Evolutionary conservation across 2,329 filamentous ascomycete genomes (phyloP).

Genomic region (Trichoderma asperellum): DNA sequence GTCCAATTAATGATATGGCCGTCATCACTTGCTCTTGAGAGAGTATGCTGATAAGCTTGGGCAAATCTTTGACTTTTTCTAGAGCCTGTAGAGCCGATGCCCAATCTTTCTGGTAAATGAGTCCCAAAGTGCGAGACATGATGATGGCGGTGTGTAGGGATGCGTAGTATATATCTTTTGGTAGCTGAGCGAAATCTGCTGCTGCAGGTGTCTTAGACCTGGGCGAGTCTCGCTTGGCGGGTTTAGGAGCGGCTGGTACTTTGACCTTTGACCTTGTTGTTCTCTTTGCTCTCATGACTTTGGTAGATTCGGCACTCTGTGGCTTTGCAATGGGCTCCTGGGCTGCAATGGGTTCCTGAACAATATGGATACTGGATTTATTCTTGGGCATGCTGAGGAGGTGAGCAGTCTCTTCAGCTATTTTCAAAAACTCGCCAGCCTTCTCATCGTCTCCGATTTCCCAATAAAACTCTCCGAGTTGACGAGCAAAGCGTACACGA

Average conservation of each 20-base stretch:
- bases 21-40: slow-evolving; percentile 62
- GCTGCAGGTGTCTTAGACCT: slow-evolving; percentile 33
- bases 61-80: slow-evolving; percentile 51
- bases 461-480: slow-evolving; percentile 61
- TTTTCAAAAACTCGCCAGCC: slow-evolving; percentile 49
- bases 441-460: slow-evolving; percentile 51
- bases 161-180: slow-evolving; percentile 44
- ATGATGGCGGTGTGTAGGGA: slow-evolving; percentile 44
- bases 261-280: slow-evolving; percentile 33
- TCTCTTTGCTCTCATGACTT: slow-evolving; percentile 35
- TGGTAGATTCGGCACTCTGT: slow-evolving; percentile 31
- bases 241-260: slow-evolving; percentile 10
- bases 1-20: slow-evolving; percentile 68
- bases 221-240: slow-evolving; percentile 22
- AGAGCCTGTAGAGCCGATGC: slow-evolving; percentile 61
- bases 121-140: slow-evolving; percentile 48
- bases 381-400: slow-evolving; percentile 38
- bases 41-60: slow-evolving; percentile 46
- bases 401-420: slow-evolving; percentile 54
- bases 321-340: slow-evolving; percentile 27
- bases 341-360: neutral
- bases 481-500: slow-evolving; percentile 53
- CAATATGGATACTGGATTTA: slow-evolving; percentile 7
- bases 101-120: slow-evolving; percentile 59
- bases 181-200: slow-evolving; percentile 31